Conservation (phyloP, 2,329 filamentous ascomycete genomes). For the Arthrobotrys megalospora region DNA sequence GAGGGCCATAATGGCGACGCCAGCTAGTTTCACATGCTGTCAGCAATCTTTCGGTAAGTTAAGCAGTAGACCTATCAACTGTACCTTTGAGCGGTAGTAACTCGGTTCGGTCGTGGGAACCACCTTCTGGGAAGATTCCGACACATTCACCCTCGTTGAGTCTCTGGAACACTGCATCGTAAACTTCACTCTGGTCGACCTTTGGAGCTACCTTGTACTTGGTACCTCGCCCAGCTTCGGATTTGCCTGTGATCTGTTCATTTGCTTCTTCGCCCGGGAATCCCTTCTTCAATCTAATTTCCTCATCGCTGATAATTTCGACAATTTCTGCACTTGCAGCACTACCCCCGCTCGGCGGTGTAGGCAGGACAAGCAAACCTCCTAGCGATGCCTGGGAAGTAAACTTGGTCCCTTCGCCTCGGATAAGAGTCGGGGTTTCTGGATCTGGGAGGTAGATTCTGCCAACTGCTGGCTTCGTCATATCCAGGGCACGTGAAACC, state of each 20-base stretch:
- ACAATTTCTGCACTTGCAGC: slow-evolving; percentile 87
- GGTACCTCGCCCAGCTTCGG: slow-evolving; percentile 80
- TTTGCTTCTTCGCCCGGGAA: slow-evolving; percentile 84
- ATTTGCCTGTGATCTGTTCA: slow-evolving; percentile 84
- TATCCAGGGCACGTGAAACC: slow-evolving; percentile 92
- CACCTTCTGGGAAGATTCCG: slow-evolving; percentile 96
- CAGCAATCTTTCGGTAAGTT: slow-evolving; percentile 30
- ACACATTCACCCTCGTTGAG: slow-evolving; percentile 88
- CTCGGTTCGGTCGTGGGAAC: slow-evolving; percentile 93
- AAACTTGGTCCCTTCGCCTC: slow-evolving; percentile 86
- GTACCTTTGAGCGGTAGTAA: slow-evolving; percentile 86
- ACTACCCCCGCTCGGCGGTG: slow-evolving; percentile 72
- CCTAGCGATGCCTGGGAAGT: slow-evolving; percentile 81
- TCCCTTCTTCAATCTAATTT: slow-evolving; percentile 87
- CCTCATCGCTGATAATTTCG: slow-evolving; percentile 83
- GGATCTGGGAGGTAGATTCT: slow-evolving; percentile 91
- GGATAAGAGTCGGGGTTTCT: slow-evolving; percentile 84
- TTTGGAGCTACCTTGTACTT: slow-evolving; percentile 91
- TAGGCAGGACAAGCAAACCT: slow-evolving; percentile 88
- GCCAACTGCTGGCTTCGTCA: slow-evolving; percentile 83
- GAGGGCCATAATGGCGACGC: slow-evolving; percentile 97
- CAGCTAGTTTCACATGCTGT: slow-evolving; percentile 72
- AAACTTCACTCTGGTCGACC: slow-evolving; percentile 93
- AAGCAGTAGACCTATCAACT: slow-evolving; percentile 21
- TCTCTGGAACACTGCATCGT: slow-evolving; percentile 90